phyloP scores from a whole-genome alignment of 164 flowering plant species.

The Kingdonia uniflora region DNA sequence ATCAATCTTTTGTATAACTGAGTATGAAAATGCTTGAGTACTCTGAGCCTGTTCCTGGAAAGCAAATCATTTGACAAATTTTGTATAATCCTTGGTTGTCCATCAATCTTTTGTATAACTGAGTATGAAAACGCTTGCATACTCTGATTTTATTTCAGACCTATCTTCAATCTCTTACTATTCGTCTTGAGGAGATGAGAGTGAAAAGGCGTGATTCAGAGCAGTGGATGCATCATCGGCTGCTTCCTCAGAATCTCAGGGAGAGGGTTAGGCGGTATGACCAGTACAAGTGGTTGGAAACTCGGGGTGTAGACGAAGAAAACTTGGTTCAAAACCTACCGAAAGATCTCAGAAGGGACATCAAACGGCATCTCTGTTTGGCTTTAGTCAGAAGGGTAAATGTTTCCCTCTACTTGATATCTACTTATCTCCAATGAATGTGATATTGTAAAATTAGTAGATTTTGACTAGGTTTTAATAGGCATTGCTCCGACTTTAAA shows the following conservation, averaged over 20 bases:
- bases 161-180: constrained; percentile 92
- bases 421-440: too few species aligned
- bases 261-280: constrained; percentile 96
- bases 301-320: constrained; percentile 98
- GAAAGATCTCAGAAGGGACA: constrained; percentile 95
- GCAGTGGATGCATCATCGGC: constrained; percentile 99
- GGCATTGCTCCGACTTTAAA: too few species aligned
- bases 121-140: background rate
- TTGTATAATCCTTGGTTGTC: too few species aligned
- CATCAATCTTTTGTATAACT: too few species aligned
- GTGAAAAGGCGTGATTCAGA: constrained; percentile 98
- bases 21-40: too few species aligned
- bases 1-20: too few species aligned
- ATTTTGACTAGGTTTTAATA: too few species aligned
- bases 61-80: too few species aligned
- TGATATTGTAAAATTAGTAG: too few species aligned
- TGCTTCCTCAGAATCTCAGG: constrained; percentile 90
- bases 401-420: background rate
- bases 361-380: constrained; percentile 93
- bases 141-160: constrained; percentile 20
- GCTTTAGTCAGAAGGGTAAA: constrained; percentile 89
- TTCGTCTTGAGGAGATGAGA: constrained; percentile 97
- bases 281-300: constrained; percentile 97
- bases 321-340: constrained; percentile 79
- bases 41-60: too few species aligned